Evolutionary conservation across 805 yeast species (phyloP).

Genomic region (Saccharomycopsis guyanensis): DNA sequence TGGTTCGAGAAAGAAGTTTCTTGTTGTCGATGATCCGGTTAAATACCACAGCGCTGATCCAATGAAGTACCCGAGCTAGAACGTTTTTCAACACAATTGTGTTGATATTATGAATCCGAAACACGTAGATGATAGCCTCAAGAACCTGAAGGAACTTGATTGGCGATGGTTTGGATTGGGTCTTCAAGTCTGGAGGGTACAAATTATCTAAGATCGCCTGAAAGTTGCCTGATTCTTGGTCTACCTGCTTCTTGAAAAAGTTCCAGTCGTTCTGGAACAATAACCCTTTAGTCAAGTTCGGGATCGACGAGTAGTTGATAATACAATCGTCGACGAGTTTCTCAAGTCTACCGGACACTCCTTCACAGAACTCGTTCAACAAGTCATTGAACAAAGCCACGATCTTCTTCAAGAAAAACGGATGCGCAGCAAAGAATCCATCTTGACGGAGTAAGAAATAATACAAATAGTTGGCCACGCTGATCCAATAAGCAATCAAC

Average conservation of each 20-base stretch:
- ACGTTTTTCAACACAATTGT: conserved; percentile 73
- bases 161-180: conserved; percentile 86
- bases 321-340: conserved; percentile 56
- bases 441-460: conserved; percentile 63
- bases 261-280: conserved; percentile 69
- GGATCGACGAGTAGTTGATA: conserved; percentile 71
- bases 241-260: conserved; percentile 34
- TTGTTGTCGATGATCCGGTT: conserved; percentile 48
- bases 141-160: conserved; percentile 74
- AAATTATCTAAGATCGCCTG: conserved; percentile 68
- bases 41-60: conserved; percentile 66
- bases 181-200: conserved; percentile 76
- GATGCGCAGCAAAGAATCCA: conserved; percentile 44
- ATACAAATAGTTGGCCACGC: conserved; percentile 66
- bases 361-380: conserved; percentile 56
- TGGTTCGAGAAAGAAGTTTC: conserved; percentile 67
- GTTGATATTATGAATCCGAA: conserved; percentile 74
- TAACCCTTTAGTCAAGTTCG: conserved; percentile 59
- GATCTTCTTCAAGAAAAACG: conserved; percentile 53
- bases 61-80: conserved; percentile 62
- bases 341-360: conserved; percentile 54
- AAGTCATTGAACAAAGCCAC: conserved; percentile 49
- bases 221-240: conserved; percentile 38
- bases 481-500: conserved; percentile 78
- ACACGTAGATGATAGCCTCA: conserved; percentile 80